Base-by-base conservation (phyloP, 2,329 filamentous ascomycete genomes). In the Apiospora sp. region DNA sequence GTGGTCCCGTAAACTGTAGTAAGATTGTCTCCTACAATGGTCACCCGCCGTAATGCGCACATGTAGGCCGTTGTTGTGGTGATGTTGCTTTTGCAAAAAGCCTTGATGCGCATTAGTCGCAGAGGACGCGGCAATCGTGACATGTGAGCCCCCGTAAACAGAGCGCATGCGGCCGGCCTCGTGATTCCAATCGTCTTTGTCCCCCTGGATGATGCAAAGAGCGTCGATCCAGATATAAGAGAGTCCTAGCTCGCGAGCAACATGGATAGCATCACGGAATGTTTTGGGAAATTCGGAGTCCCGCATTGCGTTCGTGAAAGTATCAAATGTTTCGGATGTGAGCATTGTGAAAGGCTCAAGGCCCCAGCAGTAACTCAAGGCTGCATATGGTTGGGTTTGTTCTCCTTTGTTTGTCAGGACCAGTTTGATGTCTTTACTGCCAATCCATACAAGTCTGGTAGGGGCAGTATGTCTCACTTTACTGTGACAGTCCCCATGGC, bases 141-240 rank as follows among this genome's bases (percentile, higher is more conserved):
- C 27, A 0, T 14, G 8, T 10, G 58, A 43, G 37, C 70, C 70
- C 6, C 70, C 70, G 8, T 71, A 67, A 1, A 41, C 24, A 14
- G 43, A 48, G 6, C 8, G 44, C 27, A 67, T 68, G 1, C n/a
- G 67, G 4, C 67, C 67, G 0, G 67, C 67, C 30, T 68, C 67
- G 2, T 2, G 43, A 5, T 37, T 22, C 54, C n/a, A 67, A 34
- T 68, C 70, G 5, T 1, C 3, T 13, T 22, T 13, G 27, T 71
- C 43, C 1, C 22, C 3, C 22, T 49, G 46, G 1, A 67, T 68
- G 14, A 71, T 46, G 19, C 70, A 71, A 10, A 71, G 44, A 6
- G 67, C 41, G 5, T 68, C 67, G 3, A 68, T 68, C 67, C 67
- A 68, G 12, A 68, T 68, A 14, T 68, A 68, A 2, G n/a, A 48